A percentile compares a stretch with the other conserved stretches of the same genome.
These are phyloP conservation scores for Nitzschia inconspicua DNA, from an alignment of 108 stramenopile species.

Conservation along the genomic window DNA sequence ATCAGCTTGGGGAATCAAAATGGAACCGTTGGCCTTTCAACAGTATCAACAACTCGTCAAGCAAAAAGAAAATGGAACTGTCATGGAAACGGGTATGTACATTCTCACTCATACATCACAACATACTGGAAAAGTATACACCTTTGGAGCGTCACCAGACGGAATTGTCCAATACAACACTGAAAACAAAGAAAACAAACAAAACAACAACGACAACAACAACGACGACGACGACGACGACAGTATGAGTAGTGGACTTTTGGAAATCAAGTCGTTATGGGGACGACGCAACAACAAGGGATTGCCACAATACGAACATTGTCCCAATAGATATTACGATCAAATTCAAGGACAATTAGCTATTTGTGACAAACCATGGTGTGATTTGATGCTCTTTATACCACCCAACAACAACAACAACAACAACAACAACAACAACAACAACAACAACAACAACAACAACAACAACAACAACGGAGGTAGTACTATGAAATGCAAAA, in stretches of 20 bases:
- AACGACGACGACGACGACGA: neutral
- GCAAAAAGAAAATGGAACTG: neutral
- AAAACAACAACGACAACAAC: neutral
- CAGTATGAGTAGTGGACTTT: conserved; percentile 5
- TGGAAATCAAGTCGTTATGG: conserved; percentile 41
- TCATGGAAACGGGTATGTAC: conserved; percentile 33
- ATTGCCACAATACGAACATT: conserved; percentile 19
- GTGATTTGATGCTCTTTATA: conserved; percentile 39
- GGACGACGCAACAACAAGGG: conserved; percentile 21
- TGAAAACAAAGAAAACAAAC: conserved; percentile 1
- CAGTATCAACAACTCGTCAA: conserved; percentile 19
- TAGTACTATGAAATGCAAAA: neutral
- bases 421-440: neutral
- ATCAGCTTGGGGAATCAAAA: conserved; percentile 28
- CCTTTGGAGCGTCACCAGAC: conserved; percentile 39
- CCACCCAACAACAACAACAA: conserved; percentile 11
- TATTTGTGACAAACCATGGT: conserved; percentile 34
- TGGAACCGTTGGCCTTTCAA: conserved; percentile 33
- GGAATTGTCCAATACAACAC: conserved; percentile 22
- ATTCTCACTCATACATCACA: conserved; percentile 1
- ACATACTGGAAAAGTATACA: neutral
- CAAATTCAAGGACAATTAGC: conserved; percentile 43
- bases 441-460: neutral
- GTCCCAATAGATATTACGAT: conserved; percentile 34
- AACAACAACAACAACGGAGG: neutral